Conservation (phyloP, 495 filamentous ascomycete genomes). For the Echria macrotheca region DNA sequence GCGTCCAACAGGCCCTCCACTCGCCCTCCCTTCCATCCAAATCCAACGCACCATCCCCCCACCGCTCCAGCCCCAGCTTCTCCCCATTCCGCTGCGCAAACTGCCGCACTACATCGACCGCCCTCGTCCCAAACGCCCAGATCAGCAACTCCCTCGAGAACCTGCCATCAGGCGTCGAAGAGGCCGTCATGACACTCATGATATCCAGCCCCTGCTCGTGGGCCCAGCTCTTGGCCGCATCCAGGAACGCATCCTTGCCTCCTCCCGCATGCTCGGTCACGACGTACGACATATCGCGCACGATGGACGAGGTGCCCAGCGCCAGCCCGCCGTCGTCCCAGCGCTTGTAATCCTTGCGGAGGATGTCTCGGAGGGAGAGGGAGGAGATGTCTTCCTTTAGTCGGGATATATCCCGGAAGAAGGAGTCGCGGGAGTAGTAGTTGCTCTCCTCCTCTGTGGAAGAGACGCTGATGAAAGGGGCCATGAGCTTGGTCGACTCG, state of each 20-base stretch:
- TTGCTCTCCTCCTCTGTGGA: too few species aligned
- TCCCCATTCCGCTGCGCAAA: conserved; percentile 48
- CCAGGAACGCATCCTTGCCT: conserved; percentile 26
- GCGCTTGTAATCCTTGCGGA: conserved; percentile 89
- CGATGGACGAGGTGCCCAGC: conserved; percentile 71
- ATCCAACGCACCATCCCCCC: conserved; percentile 46
- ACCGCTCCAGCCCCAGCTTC: conserved; percentile 53
- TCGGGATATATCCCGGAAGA: conserved; percentile 56
- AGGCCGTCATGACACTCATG: conserved; percentile 72
- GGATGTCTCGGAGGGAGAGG: conserved; percentile 65
- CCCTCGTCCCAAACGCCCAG: conserved; percentile 47
- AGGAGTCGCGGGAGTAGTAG: conserved; percentile 50
- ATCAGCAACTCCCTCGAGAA: conserved; percentile 75
- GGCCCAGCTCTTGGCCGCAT: conserved; percentile 47
- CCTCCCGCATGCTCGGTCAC: conserved; percentile 53
- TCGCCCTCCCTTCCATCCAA: conserved; percentile 28
- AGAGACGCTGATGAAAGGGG: too few species aligned
- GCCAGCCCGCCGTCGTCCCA: conserved; percentile 60
- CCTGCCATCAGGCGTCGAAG: conserved; percentile 44
- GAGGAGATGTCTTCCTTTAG: conserved; percentile 69
- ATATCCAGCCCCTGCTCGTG: conserved; percentile 55
- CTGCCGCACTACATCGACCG: conserved; percentile 39
- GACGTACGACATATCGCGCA: conserved; percentile 62
- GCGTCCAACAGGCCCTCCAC: conserved; percentile 58
- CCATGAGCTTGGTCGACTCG: conserved; percentile 34